Evolutionary conservation across 2,329 filamentous ascomycete species (phyloP).

Genomic region (Fusarium torulosum): DNA sequence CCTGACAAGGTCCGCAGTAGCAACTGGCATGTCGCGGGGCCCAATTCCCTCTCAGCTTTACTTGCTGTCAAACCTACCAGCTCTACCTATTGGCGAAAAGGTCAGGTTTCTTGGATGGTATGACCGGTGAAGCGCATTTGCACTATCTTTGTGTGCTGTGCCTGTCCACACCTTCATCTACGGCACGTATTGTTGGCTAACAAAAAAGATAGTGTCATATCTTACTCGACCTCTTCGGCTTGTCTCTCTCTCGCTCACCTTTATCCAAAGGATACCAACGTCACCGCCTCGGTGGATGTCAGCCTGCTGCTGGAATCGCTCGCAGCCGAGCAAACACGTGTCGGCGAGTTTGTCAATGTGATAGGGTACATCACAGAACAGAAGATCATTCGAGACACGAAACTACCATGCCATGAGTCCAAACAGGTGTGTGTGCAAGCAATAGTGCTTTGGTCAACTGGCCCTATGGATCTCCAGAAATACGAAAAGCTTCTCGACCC

Average conservation of each 20-base stretch:
- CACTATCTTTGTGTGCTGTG: slow-evolving; percentile 4
- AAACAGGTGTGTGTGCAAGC: slow-evolving; percentile 72
- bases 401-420: slow-evolving; percentile 23
- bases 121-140: slow-evolving; percentile 50
- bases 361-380: slow-evolving; percentile 78
- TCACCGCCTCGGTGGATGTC: slow-evolving; percentile 75
- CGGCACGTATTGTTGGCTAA: slow-evolving; percentile 47
- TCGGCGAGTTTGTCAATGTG: slow-evolving; percentile 91
- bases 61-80: slow-evolving; percentile 72
- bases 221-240: slow-evolving; percentile 67
- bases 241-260: slow-evolving; percentile 76
- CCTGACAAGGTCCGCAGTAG: slow-evolving; percentile 9
- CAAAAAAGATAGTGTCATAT: slow-evolving; percentile 59
- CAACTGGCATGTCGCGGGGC: slow-evolving; percentile 62
- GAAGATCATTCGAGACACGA: slow-evolving; percentile 19
- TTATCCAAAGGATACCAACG: slow-evolving; percentile 63
- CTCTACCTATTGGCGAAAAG: slow-evolving; percentile 73
- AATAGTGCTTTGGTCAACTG: slow-evolving; percentile 81
- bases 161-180: slow-evolving; percentile 21
- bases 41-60: slow-evolving; percentile 75
- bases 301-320: slow-evolving; percentile 76
- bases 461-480: slow-evolving; percentile 75
- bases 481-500: slow-evolving; percentile 73
- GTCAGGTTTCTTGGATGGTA: slow-evolving; percentile 94
- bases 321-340: slow-evolving; percentile 70